Evolutionary conservation across 2,329 filamentous ascomycete species (phyloP), one percentile per base, ranked within the genome.

Genomic region (Fusarium irregulare): DNA sequence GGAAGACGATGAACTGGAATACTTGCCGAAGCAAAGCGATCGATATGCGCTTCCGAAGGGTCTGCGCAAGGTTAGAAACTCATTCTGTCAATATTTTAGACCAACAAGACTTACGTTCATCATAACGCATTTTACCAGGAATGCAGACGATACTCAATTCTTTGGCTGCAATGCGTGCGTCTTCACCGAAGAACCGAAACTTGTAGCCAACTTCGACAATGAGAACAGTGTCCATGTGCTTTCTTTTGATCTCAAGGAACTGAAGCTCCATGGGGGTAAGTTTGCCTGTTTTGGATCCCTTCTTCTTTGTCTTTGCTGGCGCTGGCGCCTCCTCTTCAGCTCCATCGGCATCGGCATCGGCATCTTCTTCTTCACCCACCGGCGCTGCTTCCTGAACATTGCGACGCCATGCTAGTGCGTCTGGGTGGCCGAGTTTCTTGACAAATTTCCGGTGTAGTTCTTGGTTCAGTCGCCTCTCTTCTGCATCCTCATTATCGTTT

Each of bases 191-290:
- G 83, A 99, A 97, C 34, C 92, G 91, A 81, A 97, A 99, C 78
- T 99, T 99, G 83, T 99, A 99, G 53, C 96, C 96, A 11, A 98
- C 96, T 78, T 99, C 95, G 55, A 98, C 90, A 14, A 98, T 92
- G 56, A 99, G 85, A 21, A 99, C 76, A 0, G 95, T 96, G 77
- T 98, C 96, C 83, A 93, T 87, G 77, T 98, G 91, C 73, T 95
- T 93, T 64, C 90, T 87, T 82, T 99, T 99, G 79, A 99, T 97
- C 20, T 97, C 94, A 8, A 99, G 86, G 61, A 97, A 92, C 76
- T 98, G 96, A 42, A 92, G 88, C 79, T 98, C 94, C 90, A 99
- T 92, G 0, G 96, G 96, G 1, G 96, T 99, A 64, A 99, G 87
- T 78, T 98, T 98, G 57, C 86, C 86, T 4, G 86, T 84, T 78